phyloP scores from a whole-genome alignment of 345 rosid species.

The Citrus reticulata region DNA sequence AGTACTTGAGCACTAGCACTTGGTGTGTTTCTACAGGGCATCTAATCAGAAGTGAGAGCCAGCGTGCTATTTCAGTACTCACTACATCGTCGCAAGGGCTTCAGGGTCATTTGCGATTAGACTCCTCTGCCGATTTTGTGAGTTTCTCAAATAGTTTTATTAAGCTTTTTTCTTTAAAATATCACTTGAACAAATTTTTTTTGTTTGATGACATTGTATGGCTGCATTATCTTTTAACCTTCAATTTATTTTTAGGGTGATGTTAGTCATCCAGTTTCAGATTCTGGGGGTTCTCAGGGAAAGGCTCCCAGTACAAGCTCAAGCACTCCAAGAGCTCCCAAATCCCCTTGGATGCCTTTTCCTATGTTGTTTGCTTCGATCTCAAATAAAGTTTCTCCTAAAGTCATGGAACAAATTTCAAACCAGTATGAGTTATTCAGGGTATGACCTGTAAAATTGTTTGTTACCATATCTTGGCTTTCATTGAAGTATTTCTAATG shows the following conservation, averaged over 20 bases:
- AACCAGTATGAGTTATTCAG: conserved; percentile 52
- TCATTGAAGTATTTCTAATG: neutral
- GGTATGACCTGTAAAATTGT: conserved; percentile 37
- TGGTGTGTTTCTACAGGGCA: conserved; percentile 45
- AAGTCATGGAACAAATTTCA: conserved; percentile 54
- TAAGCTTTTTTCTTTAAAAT: neutral
- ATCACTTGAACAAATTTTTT: too few relatives aligned
- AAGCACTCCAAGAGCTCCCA: conserved; percentile 53
- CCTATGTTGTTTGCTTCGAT: conserved; percentile 85
- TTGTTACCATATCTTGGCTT: neutral
- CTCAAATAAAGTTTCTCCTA: conserved; percentile 48
- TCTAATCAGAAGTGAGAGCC: conserved; percentile 40
- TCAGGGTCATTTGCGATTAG: conserved; percentile 10
- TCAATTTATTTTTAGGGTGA: conserved; percentile 26
- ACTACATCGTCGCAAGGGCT: conserved; percentile 38
- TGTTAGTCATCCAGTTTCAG: conserved; percentile 21
- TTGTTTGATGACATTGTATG: neutral
- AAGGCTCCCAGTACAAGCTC: conserved; percentile 61
- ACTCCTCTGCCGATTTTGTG: conserved; percentile 35
- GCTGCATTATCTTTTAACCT: neutral
- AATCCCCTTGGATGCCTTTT: conserved; percentile 97
- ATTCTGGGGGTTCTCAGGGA: conserved; percentile 40
- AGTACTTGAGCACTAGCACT: conserved; percentile 23
- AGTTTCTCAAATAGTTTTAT: neutral
- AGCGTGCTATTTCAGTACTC: conserved; percentile 51